phyloP scores from a whole-genome alignment of 371 early-diverging fungal species.

The Mortierella sp. region DNA sequence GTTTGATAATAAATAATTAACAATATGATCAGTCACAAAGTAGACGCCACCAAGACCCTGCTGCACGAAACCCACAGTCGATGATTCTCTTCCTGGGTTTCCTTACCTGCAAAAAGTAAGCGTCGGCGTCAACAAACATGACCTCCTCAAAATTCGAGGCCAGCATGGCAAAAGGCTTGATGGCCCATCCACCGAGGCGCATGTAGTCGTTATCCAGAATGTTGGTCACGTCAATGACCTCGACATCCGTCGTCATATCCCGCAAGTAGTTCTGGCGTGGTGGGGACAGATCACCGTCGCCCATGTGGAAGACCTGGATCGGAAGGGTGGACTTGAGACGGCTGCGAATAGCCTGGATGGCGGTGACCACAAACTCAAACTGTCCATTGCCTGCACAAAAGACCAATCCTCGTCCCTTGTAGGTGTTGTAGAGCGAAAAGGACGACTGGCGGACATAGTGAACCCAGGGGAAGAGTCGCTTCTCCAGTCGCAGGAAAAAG shows the following conservation, averaged over 20 bases:
- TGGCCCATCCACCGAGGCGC: constrained; percentile 71
- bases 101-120: constrained; percentile 71
- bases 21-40: too few species aligned
- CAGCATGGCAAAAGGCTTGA: constrained; percentile 78
- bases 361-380: constrained; percentile 71
- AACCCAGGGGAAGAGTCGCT: constrained; percentile 42
- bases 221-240: constrained; percentile 63
- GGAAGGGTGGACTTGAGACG: constrained; percentile 72
- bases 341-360: constrained; percentile 68
- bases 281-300: constrained; percentile 67
- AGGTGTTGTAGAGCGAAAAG: constrained; percentile 34
- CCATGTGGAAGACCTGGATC: constrained; percentile 80
- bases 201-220: constrained; percentile 65
- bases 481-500: constrained; percentile 38
- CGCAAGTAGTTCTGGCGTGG: constrained; percentile 60
- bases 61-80: background rate
- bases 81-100: background rate
- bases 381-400: constrained; percentile 78
- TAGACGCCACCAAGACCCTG: too few species aligned
- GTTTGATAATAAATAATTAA: background rate
- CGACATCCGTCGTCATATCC: constrained; percentile 61
- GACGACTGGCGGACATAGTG: constrained; percentile 38
- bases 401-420: constrained; percentile 73
- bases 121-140: constrained; percentile 86
- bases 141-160: constrained; percentile 76